phyloP scores from a whole-genome alignment of 768 basidiomycete genomes.

The Macrolepiota albuminosa region DNA sequence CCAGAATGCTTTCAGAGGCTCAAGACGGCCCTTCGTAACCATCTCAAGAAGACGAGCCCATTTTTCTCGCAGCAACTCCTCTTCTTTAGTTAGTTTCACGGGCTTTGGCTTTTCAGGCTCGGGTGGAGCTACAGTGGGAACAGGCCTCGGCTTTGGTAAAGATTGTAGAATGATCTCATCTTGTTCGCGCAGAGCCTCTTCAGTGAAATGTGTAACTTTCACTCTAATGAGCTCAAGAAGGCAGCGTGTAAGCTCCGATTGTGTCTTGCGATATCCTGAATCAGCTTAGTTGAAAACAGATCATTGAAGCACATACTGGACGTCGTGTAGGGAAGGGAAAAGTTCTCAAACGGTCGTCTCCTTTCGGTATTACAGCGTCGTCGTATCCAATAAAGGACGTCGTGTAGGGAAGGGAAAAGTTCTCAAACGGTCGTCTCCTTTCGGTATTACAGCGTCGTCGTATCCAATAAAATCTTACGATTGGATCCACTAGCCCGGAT shows the following conservation, averaged over 20 bases:
- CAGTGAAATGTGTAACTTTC: slow-evolving; percentile 84
- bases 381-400: slow-evolving; percentile 92
- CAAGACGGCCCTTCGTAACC: slow-evolving; percentile 80
- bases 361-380: slow-evolving; percentile 67
- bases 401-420: slow-evolving; percentile 96
- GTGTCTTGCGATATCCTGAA: slow-evolving; percentile 51
- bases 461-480: slow-evolving; percentile 83
- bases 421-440: slow-evolving; percentile 78
- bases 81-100: slow-evolving; percentile 71
- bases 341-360: slow-evolving; percentile 78
- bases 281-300: not conserved
- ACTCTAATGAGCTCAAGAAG: slow-evolving; percentile 79
- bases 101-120: slow-evolving; percentile 44
- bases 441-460: slow-evolving; percentile 70
- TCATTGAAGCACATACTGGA: slow-evolving; percentile 53
- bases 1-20: slow-evolving; percentile 77
- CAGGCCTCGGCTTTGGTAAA: slow-evolving; percentile 72
- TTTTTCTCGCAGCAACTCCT: slow-evolving; percentile 73
- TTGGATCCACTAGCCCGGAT: slow-evolving; percentile 88
- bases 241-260: slow-evolving; percentile 84
- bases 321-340: slow-evolving; percentile 97
- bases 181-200: slow-evolving; percentile 75
- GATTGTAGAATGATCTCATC: slow-evolving; percentile 90
- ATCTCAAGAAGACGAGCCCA: slow-evolving; percentile 88
- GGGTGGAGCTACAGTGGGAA: slow-evolving; percentile 27